phyloP scores from a whole-genome alignment of 768 basidiomycete genomes.

The Kwoniella dejecticola region DNA sequence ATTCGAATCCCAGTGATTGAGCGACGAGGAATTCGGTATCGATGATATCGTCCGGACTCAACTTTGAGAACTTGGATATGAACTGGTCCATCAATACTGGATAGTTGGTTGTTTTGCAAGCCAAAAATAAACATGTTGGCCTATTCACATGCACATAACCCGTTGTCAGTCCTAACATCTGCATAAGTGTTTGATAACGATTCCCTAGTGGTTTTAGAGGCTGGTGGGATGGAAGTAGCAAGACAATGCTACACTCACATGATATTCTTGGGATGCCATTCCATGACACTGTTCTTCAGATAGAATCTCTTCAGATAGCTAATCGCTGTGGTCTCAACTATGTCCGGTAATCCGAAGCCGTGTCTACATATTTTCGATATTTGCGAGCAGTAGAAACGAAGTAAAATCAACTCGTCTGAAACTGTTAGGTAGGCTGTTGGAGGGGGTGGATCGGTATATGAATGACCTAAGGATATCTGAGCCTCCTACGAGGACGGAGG shows the following conservation, averaged over 20 bases:
- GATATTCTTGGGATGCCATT: conserved; percentile 98
- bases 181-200: too few relatives aligned
- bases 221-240: too few relatives aligned
- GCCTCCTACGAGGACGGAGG: conserved; percentile 13
- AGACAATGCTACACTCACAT: conserved; percentile 79
- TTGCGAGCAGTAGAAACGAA: conserved; percentile 84
- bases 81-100: conserved; percentile 85
- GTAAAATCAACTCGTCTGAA: conserved; percentile 81
- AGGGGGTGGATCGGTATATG: conserved; percentile 59
- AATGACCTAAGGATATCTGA: conserved; percentile 42
- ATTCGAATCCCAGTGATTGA: conserved; percentile 91
- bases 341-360: conserved; percentile 83
- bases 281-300: conserved; percentile 96
- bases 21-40: conserved; percentile 94
- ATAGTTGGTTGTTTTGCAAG: conserved; percentile 95
- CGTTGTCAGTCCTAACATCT: too few relatives aligned
- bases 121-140: conserved; percentile 92
- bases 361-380: conserved; percentile 75
- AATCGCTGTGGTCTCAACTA: conserved; percentile 89
- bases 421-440: conserved; percentile 72
- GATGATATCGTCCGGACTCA: conserved; percentile 77
- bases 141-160: conserved; percentile 58
- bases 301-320: conserved; percentile 96
- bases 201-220: too few relatives aligned
- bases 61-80: conserved; percentile 77